Percentiles rank a stretch among this genome's conserved stretches.
These are phyloP conservation scores for Leccinum uliginosum DNA, from an alignment of 768 basidiomycete species.

Conservation along the genomic window DNA sequence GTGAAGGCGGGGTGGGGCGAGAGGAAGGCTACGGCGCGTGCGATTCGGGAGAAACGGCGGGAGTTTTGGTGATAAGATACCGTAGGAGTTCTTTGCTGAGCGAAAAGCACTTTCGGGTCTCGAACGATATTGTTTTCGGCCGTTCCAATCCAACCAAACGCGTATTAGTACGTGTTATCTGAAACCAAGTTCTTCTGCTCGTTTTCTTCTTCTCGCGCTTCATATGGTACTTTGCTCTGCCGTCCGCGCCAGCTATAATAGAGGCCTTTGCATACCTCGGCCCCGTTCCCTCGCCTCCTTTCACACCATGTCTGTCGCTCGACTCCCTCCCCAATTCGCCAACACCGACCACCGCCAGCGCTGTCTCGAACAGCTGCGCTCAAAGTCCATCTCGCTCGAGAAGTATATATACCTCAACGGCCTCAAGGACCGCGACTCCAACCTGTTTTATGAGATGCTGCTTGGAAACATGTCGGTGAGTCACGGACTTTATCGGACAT, in stretches of 20 bases:
- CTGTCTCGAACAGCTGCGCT: constrained; percentile 54
- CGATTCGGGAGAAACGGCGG: constrained; percentile 63
- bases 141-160: neutral
- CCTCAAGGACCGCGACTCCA: constrained; percentile 57
- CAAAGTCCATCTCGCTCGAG: constrained; percentile 53
- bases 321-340: constrained; percentile 47
- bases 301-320: constrained; percentile 27
- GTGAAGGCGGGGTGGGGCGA: constrained; percentile 66
- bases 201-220: neutral
- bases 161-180: neutral
- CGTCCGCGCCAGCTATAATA: neutral
- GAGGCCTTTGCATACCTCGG: neutral
- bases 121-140: neutral
- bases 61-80: constrained; percentile 60
- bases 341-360: constrained; percentile 51
- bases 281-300: constrained; percentile 1
- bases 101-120: no score
- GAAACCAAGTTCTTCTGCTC: neutral
- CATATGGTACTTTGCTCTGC: constrained; percentile 6
- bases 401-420: constrained; percentile 69
- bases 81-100: neutral
- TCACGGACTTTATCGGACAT: neutral
- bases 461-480: constrained; percentile 56
- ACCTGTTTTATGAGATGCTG: constrained; percentile 63
- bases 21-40: constrained; percentile 54